phyloP scores from a whole-genome alignment of 352 stramenopile genomes.

The Globisporangium takayamanum region DNA sequence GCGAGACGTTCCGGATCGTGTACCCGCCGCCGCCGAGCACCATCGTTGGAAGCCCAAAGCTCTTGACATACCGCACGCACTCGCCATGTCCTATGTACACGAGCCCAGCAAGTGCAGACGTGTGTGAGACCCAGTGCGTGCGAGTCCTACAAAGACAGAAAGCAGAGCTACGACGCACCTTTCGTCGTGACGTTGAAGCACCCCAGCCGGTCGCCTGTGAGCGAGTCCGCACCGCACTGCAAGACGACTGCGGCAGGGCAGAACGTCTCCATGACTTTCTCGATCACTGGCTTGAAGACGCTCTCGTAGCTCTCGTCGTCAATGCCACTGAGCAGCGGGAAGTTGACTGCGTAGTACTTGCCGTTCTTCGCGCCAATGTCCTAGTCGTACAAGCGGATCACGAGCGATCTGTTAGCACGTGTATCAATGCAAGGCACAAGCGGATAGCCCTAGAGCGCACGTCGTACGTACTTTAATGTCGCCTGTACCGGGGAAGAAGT shows the following conservation, averaged over 20 bases:
- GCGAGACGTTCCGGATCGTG: slow-evolving; percentile 97
- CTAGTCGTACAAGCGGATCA: slow-evolving; percentile 19
- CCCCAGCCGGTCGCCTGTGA: slow-evolving; percentile 95
- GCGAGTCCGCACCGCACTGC: slow-evolving; percentile 97
- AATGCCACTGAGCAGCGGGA: slow-evolving; percentile 97
- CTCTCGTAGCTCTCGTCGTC: slow-evolving; percentile 94
- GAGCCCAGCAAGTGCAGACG: slow-evolving; percentile 44
- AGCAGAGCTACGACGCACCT: slow-evolving; percentile 30
- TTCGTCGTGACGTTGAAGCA: slow-evolving; percentile 99
- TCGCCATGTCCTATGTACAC: slow-evolving; percentile 82
- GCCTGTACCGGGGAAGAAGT: slow-evolving; percentile 98
- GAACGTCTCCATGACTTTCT: slow-evolving; percentile 97
- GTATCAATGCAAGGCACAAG: neutral
- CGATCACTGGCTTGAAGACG: slow-evolving; percentile 91
- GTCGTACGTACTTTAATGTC: slow-evolving; percentile 41
- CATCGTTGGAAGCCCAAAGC: slow-evolving; percentile 95
- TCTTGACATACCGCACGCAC: slow-evolving; percentile 95
- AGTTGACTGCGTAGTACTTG: slow-evolving; percentile 99
- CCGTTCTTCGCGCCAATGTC: slow-evolving; percentile 85
- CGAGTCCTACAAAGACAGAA: neutral
- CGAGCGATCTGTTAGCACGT: slow-evolving; percentile 19
- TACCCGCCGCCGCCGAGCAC: slow-evolving; percentile 97
- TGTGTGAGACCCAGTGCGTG: slow-evolving; percentile 12
- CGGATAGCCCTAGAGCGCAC: neutral
- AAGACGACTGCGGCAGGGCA: slow-evolving; percentile 94